Base-by-base conservation (phyloP, 495 filamentous ascomycete species). In the Beverwykella pulmonaria region DNA sequence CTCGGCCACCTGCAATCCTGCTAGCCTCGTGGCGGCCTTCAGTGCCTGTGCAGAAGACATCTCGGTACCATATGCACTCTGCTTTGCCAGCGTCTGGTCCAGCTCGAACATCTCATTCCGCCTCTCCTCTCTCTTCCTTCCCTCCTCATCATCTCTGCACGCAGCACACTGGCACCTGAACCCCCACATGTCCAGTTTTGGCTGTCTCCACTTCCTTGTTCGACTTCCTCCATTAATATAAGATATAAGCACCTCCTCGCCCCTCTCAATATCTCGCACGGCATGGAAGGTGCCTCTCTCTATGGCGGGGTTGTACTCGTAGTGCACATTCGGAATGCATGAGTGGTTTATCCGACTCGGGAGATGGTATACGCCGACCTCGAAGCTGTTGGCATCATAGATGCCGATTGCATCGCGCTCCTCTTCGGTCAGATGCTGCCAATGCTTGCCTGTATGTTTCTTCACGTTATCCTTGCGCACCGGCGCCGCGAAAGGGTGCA, bases 311-410 rank as follows among this genome's bases (percentile, higher is more conserved):
- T 73, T 71, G 26, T n/a, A 73, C 10, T 34, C 60, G 44, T 55
- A 34, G 39, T 71, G 41, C 1, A 70, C 55, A 47, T 73, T 75
- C 22, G 73, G 73, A 17, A 72, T 53, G 59, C 73, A 75, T 15
- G 69, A 72, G 53, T 75, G 73, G 32, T 75, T 75, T 6, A 75
- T 46, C 7, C 71, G 71, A 10, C 69, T 61, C 6, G 62, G 46
- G 7, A 29, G 63, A 2, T 23, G 53, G 64, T 65, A 75, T 15
- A 75, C 27, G 19, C 47, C 63, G 26, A 25, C 20, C 23, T 27
- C 32, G 23, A 25, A 67, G 59, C 9, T 20, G 25, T 59, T 59
- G n/a, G 56, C 56, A 3, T n/a, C n/a, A 15, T 29, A 59, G 23
- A 59, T 48, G 1, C 32, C 36, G 25, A 59, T 23, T 30, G 41